Evolutionary conservation across 1,284 basidiomycete species (phyloP).

Genomic region (Cryptococcus neoformans): DNA sequence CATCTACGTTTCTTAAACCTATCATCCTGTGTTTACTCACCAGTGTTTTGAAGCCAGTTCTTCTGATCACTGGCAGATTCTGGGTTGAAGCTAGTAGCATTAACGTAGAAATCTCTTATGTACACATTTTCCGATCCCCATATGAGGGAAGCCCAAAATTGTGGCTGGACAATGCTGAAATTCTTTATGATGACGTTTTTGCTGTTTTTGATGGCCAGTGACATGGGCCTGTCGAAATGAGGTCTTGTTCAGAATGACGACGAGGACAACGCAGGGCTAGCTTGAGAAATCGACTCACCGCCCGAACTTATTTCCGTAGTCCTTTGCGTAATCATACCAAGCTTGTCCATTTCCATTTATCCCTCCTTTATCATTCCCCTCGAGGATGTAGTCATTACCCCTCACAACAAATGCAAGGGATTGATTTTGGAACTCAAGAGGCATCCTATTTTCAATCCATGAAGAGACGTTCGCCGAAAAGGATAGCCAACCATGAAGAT

Average conservation of each 20-base stretch:
- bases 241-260: background rate
- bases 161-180: conserved; percentile 59
- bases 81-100: conserved; percentile 61
- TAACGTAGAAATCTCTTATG: conserved; percentile 54
- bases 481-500: conserved; percentile 59
- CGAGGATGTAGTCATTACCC: conserved; percentile 59
- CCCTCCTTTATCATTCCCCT: conserved; percentile 60
- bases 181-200: conserved; percentile 54
- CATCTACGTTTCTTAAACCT: background rate
- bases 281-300: conserved; percentile 49
- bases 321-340: conserved; percentile 57
- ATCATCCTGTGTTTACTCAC: background rate
- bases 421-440: conserved; percentile 59
- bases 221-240: conserved; percentile 54
- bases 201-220: conserved; percentile 58
- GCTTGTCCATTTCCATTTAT: conserved; percentile 63
- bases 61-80: conserved; percentile 17
- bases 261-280: too few relatives aligned
- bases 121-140: conserved; percentile 56
- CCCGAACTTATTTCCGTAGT: conserved; percentile 52
- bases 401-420: conserved; percentile 65
- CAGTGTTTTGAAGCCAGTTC: conserved; percentile 58
- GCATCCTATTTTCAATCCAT: conserved; percentile 60
- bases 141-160: conserved; percentile 64
- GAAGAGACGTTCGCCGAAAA: conserved; percentile 60